Conservation (phyloP, 441 rosid species). For the Hura crepitans region DNA sequence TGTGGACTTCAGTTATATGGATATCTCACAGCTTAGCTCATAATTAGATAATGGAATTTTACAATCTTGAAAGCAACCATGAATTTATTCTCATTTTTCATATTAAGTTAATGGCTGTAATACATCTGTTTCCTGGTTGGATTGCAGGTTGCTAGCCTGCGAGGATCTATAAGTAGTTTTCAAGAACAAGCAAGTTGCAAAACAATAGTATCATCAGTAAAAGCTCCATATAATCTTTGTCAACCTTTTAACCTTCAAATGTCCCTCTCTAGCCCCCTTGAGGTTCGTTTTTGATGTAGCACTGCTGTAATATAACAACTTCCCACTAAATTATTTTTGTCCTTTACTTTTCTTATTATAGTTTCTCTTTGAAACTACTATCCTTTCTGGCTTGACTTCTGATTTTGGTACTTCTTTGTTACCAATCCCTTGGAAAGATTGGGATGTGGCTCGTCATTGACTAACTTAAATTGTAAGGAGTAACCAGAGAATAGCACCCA, state of each 20-base stretch:
- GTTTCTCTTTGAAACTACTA: too few relatives aligned
- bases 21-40: not conserved
- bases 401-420: too few relatives aligned
- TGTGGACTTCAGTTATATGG: not conserved
- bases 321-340: too few relatives aligned
- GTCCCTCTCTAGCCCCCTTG: slow-evolving; percentile 64
- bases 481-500: too few relatives aligned
- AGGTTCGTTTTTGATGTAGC: slow-evolving; percentile 41
- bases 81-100: not conserved
- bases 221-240: slow-evolving; percentile 64
- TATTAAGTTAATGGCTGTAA: slow-evolving; percentile 4
- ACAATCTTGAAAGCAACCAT: not conserved
- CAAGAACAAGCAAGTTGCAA: slow-evolving; percentile 97
- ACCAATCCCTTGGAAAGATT: too few relatives aligned
- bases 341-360: too few relatives aligned
- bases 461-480: too few relatives aligned
- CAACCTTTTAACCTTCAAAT: slow-evolving; percentile 62
- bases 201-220: slow-evolving; percentile 56
- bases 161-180: slow-evolving; percentile 94
- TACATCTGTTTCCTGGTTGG: not conserved
- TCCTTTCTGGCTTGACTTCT: too few relatives aligned
- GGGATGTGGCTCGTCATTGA: too few relatives aligned
- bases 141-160: slow-evolving; percentile 83
- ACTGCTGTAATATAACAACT: not conserved
- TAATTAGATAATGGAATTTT: not conserved